Evolutionary conservation across 139 green algal species (phyloP).

Genomic region (Chlamydomonas sp.): DNA sequence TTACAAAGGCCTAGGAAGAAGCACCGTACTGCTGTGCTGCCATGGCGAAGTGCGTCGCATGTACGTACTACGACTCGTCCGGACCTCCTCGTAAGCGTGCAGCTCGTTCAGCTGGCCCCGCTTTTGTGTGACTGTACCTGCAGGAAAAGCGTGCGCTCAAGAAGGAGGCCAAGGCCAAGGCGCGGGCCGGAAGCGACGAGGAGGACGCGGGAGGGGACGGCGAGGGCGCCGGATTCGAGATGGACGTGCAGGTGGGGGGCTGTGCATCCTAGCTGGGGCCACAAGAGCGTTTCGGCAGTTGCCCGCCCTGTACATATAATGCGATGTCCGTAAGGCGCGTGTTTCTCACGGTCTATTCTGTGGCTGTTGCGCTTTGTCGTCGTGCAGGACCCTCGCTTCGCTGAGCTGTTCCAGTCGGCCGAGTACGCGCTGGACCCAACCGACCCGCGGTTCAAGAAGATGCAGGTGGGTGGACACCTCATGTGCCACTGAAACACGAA

Average conservation of each 20-base stretch:
- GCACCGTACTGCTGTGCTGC: too few species aligned
- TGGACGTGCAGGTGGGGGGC: neutral
- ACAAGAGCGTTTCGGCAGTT: neutral
- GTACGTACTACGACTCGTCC: too few species aligned
- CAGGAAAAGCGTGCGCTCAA: conserved; percentile 46
- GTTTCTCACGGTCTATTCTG: too few species aligned
- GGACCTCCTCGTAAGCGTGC: too few species aligned
- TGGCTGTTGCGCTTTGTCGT: conserved; percentile 30
- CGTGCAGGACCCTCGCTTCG: conserved; percentile 85
- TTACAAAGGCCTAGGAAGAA: too few species aligned
- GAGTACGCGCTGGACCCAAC: conserved; percentile 93
- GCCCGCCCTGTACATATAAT: neutral
- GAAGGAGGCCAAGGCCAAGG: conserved; percentile 31
- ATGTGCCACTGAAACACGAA: too few species aligned
- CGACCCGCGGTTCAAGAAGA: conserved; percentile 82
- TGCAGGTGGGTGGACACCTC: conserved; percentile 1
- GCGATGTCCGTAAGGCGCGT: too few species aligned
- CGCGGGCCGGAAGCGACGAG: conserved; percentile 48
- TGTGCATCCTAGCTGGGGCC: too few species aligned
- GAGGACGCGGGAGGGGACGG: conserved; percentile 55
- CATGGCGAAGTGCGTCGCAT: too few species aligned
- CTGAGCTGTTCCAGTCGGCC: conserved; percentile 67
- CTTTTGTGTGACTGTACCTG: too few species aligned
- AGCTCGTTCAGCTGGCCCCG: too few species aligned
- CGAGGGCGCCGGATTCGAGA: conserved; percentile 39